Evolutionary conservation across 2,329 filamentous ascomycete genomes (phyloP), one percentile per base, ranked within the genome.

Genomic region (Penicillium fuscoglaucum): DNA sequence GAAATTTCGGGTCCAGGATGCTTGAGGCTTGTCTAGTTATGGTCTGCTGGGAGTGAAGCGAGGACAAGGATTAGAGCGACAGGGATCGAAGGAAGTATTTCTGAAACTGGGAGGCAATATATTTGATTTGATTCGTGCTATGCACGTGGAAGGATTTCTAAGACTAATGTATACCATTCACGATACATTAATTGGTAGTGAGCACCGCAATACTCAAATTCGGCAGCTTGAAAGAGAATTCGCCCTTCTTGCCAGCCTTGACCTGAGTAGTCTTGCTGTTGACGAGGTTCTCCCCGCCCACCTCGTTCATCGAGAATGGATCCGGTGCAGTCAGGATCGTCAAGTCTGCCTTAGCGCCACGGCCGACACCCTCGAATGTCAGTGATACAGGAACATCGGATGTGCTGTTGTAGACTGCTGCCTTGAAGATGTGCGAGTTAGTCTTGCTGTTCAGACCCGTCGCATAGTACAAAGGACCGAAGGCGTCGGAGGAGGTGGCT

Each of bases 351-450:
- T 58, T 66, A 0, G 73, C 66, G 6, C 74, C 73, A 2, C 64
- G 54, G 13, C 59, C 52, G 5, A 78, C 65, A 4, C 74, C 74
- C 5, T 75, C 71, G 39, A 78, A 77, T 4, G 66, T 62, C 3
- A 78, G 55, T 6, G 69, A 68, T 5, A 78, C 66, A 0, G 72
- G 68, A 0, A 76, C 70, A 17, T 69, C 64, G 4, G 63, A 69
- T 17, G 80, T 81, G 50, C 75, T 78, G 63, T 82, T 82, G 67
- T 81, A 82, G 0, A 78, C 75, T n/a, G 78, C 79, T 4, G 73
- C 75, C 66, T 82, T 82, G 70, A 79, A 77, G 43, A 79, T 72
- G 52, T 72, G 70, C 19, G 72, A 71, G 45, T 71, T 64, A 7
- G 63, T 77, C 59, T 62, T 70, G 53, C 61, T 76, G 66, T 69